Percentiles rank a stretch among this genome's conserved stretches.
Evolutionary conservation across 2,329 filamentous ascomycete genomes (phyloP).

Genomic region (Alternaria sp.): DNA sequence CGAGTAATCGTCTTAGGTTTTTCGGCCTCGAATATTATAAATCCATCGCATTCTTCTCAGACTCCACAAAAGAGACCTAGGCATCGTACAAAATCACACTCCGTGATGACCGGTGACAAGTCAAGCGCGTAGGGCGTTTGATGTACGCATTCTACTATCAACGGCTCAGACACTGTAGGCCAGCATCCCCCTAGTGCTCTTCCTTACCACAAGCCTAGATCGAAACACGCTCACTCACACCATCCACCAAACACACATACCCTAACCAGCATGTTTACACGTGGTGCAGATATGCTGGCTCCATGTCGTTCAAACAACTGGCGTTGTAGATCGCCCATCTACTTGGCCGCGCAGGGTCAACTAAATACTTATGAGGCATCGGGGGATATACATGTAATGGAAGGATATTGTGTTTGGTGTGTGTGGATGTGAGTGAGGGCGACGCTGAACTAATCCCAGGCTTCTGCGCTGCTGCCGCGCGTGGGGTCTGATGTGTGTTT

Average conservation of each 20-base stretch:
- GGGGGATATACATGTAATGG: not conserved
- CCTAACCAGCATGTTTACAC: not conserved
- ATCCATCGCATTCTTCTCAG: not conserved
- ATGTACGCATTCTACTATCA: not conserved
- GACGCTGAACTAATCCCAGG: not conserved
- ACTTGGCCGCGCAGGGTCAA: not conserved
- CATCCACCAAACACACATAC: not conserved
- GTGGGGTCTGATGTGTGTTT: not conserved
- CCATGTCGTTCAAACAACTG: not conserved
- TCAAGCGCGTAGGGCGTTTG: not conserved
- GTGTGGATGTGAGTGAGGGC: not conserved
- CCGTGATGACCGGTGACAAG: not conserved
- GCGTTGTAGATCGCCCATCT: not conserved
- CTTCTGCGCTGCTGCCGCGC: not conserved
- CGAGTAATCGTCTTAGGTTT: not conserved
- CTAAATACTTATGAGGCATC: not conserved
- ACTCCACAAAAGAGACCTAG: not conserved
- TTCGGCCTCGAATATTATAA: not conserved
- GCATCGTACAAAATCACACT: not conserved
- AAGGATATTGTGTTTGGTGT: not conserved
- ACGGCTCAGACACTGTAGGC: not conserved
- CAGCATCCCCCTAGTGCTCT: not conserved
- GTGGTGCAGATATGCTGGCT: not conserved
- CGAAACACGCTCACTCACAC: not conserved
- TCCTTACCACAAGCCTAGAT: not conserved